A percentile compares a stretch with the other conserved stretches of the same genome.
These are phyloP conservation scores for Sporothrix schenckii DNA, from an alignment of 2,329 filamentous ascomycete genomes.

Conservation along the genomic window DNA sequence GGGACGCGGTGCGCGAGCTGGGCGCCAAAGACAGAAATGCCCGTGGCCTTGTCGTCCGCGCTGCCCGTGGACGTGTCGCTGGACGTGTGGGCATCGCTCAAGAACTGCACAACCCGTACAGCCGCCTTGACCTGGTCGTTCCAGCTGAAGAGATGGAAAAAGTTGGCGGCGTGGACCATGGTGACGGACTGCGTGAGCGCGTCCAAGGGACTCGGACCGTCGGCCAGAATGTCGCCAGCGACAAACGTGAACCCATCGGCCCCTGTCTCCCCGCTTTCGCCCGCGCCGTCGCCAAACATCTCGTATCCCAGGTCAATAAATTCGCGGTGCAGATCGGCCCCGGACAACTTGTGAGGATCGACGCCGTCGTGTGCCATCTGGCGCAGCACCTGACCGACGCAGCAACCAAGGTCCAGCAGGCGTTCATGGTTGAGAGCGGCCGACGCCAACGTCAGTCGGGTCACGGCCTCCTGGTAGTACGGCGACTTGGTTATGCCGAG, in stretches of 20 bases:
- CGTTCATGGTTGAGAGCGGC: background rate
- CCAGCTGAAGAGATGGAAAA: constrained; percentile 42
- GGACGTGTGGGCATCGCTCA: constrained; percentile 15
- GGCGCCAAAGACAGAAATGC: constrained; percentile 36
- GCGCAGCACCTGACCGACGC: constrained; percentile 51
- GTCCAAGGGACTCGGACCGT: constrained; percentile 27
- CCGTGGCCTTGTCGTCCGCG: background rate
- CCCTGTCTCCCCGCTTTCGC: constrained; percentile 24
- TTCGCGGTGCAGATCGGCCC: constrained; percentile 44
- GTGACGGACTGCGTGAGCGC: constrained; percentile 38
- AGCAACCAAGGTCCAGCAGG: constrained; percentile 50
- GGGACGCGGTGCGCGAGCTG: constrained; percentile 39
- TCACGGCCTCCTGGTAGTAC: constrained; percentile 40
- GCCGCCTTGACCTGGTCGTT: constrained; percentile 38
- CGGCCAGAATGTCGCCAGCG: constrained; percentile 39
- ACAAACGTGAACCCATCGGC: constrained; percentile 33
- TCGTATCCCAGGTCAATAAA: constrained; percentile 44
- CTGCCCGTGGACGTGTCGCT: background rate
- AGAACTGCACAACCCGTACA: constrained; percentile 37
- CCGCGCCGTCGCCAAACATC: constrained; percentile 40
- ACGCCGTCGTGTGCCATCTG: constrained; percentile 85
- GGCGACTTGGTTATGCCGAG: constrained; percentile 42
- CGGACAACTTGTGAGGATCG: constrained; percentile 65
- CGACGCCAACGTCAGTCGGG: constrained; percentile 34
- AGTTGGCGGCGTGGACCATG: constrained; percentile 40